Evolutionary conservation across 257 asterid species (phyloP).

Genomic region (Capsicum pubescens): DNA sequence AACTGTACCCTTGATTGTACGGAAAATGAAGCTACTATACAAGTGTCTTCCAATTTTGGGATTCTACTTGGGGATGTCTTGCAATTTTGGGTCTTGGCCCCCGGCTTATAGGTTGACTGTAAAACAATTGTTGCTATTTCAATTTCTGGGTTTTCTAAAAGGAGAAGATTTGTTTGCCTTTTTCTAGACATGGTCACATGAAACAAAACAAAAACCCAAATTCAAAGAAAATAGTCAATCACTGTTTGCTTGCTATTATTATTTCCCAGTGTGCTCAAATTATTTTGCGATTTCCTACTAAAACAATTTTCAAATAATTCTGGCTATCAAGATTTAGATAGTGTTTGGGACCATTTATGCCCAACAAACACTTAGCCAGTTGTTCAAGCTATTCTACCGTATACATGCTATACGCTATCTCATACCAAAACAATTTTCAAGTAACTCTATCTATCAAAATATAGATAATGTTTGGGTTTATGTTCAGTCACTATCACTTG

Average conservation of each 20-base stretch:
- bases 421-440: not conserved
- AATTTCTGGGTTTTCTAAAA: constrained; percentile 32
- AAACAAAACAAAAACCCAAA: constrained; percentile 11
- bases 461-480: no score
- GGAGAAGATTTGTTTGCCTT: constrained; percentile 27
- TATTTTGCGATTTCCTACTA: not conserved
- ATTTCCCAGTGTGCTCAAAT: not conserved
- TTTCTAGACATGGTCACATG: constrained; percentile 35
- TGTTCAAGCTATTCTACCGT: not conserved
- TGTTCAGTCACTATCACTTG: no score
- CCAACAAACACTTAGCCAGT: not conserved
- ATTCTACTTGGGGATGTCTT: constrained; percentile 25
- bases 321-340: not conserved
- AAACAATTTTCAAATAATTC: not conserved
- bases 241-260: not conserved
- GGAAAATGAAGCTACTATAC: constrained; percentile 1
- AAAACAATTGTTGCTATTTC: not conserved
- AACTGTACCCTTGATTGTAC: not conserved
- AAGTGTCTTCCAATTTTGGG: constrained; percentile 4
- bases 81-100: not conserved
- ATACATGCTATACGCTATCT: not conserved
- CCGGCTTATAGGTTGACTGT: not conserved
- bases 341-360: not conserved
- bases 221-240: not conserved
- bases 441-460: no score